A percentile compares a stretch with the other conserved stretches of the same genome.
These are phyloP conservation scores for Oxytropis ochrocephala DNA, from an alignment of 306 rosid species.

Conservation along the genomic window DNA sequence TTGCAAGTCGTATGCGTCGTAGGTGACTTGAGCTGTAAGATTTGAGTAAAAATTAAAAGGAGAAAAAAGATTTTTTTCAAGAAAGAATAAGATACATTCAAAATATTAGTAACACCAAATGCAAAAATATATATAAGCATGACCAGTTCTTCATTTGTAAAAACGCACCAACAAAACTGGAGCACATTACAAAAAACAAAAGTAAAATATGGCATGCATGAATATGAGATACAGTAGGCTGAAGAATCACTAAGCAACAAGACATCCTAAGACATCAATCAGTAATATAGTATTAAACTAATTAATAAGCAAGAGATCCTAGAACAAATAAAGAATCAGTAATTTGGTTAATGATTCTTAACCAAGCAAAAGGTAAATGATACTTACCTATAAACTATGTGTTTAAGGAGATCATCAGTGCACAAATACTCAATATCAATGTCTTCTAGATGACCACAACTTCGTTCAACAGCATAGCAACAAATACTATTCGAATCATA, in stretches of 20 bases:
- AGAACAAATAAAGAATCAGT: not conserved
- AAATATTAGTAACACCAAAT: not conserved
- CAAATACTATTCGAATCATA: not conserved
- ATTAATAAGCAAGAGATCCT: not conserved
- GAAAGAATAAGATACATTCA: not conserved
- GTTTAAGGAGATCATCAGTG: not conserved
- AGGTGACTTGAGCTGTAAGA: constrained; percentile 22
- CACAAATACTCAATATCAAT: not conserved
- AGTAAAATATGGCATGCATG: not conserved
- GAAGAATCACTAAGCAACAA: not conserved
- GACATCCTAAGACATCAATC: too few species aligned
- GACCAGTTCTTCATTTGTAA: too few species aligned
- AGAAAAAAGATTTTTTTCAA: not conserved
- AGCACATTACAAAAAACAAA: too few species aligned
- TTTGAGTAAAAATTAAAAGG: not conserved
- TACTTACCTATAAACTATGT: not conserved
- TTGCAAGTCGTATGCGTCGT: constrained; percentile 14
- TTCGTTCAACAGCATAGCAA: not conserved
- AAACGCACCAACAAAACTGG: too few species aligned
- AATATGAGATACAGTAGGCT: not conserved
- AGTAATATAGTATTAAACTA: too few species aligned
- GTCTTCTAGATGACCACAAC: not conserved
- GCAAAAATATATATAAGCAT: too few species aligned
- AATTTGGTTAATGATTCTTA: not conserved
- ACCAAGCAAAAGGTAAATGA: not conserved